These are phyloP conservation scores for Aphanomyces astaci DNA, from an alignment of 352 stramenopile genomes.

Conservation along the genomic window DNA sequence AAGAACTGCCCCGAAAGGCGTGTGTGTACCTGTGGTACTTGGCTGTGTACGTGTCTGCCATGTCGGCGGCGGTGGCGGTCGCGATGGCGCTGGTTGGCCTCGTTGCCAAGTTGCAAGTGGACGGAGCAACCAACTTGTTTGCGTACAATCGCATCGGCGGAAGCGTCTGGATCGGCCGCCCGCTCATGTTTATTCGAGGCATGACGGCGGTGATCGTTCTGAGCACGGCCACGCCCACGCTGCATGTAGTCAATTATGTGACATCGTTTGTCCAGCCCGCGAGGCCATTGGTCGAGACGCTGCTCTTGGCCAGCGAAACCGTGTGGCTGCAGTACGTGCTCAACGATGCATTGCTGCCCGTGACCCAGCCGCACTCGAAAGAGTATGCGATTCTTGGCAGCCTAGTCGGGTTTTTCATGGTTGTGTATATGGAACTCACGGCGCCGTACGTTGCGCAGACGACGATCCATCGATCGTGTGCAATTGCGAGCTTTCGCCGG, in stretches of 20 bases:
- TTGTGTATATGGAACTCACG: background rate
- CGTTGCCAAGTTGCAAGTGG: background rate
- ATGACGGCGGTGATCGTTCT: conserved; percentile 1
- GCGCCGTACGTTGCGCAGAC: background rate
- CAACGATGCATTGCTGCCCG: background rate
- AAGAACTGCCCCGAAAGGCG: conserved; percentile 7
- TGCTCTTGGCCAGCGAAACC: conserved; percentile 1
- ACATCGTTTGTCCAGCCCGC: background rate
- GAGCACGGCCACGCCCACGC: background rate
- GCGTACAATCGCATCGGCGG: conserved; percentile 8
- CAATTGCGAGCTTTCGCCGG: background rate
- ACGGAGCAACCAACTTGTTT: conserved; percentile 15
- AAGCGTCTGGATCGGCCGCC: conserved; percentile 16
- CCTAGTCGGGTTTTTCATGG: background rate
- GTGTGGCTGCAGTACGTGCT: conserved; percentile 17
- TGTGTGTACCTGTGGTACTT: conserved; percentile 20
- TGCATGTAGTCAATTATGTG: background rate
- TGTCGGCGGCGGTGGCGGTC: background rate
- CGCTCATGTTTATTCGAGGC: background rate
- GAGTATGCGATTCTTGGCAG: background rate
- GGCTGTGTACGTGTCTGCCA: background rate
- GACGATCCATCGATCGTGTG: background rate
- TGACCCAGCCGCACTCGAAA: background rate
- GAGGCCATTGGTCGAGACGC: background rate
- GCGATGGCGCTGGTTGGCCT: background rate